Percentiles rank a stretch among this genome's conserved stretches.
Evolutionary conservation across 2,329 filamentous ascomycete species (phyloP).

Genomic region (Colletotrichum sp.): DNA sequence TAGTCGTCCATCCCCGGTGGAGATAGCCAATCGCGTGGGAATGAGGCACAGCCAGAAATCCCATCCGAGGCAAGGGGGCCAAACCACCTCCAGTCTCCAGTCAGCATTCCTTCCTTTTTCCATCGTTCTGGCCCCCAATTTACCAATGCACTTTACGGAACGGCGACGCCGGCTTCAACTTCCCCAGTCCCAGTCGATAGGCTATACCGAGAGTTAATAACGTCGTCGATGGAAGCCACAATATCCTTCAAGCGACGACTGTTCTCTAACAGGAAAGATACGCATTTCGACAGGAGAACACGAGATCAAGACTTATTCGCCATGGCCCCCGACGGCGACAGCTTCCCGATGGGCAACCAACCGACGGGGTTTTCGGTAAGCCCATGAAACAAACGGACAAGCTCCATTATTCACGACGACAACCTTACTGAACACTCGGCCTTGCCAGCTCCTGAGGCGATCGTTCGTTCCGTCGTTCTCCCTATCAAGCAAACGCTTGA

Average conservation of each 20-base stretch:
- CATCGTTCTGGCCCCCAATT: background rate
- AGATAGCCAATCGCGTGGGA: background rate
- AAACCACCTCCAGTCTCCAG: background rate
- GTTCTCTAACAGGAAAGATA: background rate
- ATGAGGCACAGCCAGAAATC: background rate
- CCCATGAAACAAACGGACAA: background rate
- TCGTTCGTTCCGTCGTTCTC: background rate
- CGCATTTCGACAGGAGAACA: background rate
- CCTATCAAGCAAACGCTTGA: background rate
- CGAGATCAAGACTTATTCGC: background rate
- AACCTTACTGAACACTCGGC: background rate
- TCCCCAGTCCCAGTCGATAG: background rate
- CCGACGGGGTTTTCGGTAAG: background rate
- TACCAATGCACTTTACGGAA: background rate
- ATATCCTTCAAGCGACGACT: background rate
- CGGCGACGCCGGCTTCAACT: background rate
- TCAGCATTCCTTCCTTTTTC: constrained; percentile 1
- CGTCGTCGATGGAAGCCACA: background rate
- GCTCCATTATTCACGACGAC: background rate
- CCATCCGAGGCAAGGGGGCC: background rate
- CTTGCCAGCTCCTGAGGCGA: background rate
- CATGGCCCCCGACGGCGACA: background rate
- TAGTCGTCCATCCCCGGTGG: background rate
- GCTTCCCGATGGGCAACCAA: background rate
- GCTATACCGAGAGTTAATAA: background rate